A percentile compares a stretch with the other conserved stretches of the same genome.
Conservation (phyloP, 2,329 filamentous ascomycete species). For the Rhynchosporium secalis region DNA sequence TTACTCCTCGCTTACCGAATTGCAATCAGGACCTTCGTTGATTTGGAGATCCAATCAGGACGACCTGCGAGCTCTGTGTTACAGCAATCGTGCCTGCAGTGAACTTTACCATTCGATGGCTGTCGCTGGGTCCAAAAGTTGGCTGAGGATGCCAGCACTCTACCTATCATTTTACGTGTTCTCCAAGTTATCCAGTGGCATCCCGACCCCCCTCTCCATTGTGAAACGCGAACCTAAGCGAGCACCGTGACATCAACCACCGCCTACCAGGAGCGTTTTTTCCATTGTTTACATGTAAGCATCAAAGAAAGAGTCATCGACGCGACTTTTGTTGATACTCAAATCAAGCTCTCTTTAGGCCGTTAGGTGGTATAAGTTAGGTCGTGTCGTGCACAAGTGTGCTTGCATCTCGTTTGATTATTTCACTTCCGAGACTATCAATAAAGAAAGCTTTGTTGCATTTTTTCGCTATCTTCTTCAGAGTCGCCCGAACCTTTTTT, state of each 20-base stretch:
- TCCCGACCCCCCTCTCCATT: slow-evolving; percentile 1
- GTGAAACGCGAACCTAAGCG: slow-evolving; percentile 16
- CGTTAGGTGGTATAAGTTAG: slow-evolving; percentile 7
- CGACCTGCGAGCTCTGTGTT: no score
- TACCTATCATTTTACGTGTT: no score
- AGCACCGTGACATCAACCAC: not conserved
- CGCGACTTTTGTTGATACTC: slow-evolving; percentile 10
- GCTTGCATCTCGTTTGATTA: not conserved
- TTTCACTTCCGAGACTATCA: not conserved
- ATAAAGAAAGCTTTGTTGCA: slow-evolving; percentile 3
- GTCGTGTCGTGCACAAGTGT: not conserved
- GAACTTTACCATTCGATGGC: no score
- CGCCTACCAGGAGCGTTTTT: slow-evolving; percentile 6
- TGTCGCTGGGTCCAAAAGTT: no score
- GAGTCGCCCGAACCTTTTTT: not conserved
- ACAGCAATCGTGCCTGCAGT: no score
- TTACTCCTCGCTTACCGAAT: not conserved
- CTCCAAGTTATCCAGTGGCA: no score
- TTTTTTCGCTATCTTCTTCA: slow-evolving; percentile 9
- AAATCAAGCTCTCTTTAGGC: not conserved
- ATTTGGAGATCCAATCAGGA: no score
- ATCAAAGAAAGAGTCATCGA: slow-evolving; percentile 18
- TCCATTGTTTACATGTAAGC: slow-evolving; percentile 9
- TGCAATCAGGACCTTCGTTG: no score
- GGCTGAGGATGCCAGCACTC: no score